Conservation (phyloP, 2,329 filamentous ascomycete species). For the Exophiala aquamarina region DNA sequence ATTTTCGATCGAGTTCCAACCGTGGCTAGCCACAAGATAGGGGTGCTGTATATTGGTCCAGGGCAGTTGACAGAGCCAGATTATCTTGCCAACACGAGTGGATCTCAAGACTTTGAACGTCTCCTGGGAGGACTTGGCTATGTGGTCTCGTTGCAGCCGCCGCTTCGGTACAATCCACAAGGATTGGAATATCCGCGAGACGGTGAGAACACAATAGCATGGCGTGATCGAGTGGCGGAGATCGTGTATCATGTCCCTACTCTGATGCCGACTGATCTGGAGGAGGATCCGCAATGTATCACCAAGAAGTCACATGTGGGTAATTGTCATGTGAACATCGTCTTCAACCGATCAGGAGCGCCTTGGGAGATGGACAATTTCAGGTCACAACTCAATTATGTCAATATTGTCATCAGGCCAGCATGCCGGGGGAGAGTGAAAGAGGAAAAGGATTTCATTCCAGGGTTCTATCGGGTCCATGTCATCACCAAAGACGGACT, state of each 20-base stretch:
- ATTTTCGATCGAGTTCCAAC: conserved; percentile 85
- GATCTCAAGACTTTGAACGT: conserved; percentile 82
- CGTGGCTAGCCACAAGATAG: conserved; percentile 92
- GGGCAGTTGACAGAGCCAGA: conserved; percentile 79
- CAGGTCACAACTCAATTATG: conserved; percentile 91
- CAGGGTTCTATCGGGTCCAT: conserved; percentile 79
- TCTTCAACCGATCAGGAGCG: conserved; percentile 94
- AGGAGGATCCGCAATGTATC: conserved; percentile 72
- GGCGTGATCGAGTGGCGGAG: conserved; percentile 92
- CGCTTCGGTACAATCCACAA: conserved; percentile 81
- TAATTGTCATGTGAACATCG: conserved; percentile 96
- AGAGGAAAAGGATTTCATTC: conserved; percentile 30
- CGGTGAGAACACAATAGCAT: conserved; percentile 86
- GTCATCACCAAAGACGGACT: conserved; percentile 86
- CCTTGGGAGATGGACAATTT: conserved; percentile 90
- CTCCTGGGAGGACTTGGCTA: conserved; percentile 83
- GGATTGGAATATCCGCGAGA: conserved; percentile 83
- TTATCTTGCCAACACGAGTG: conserved; percentile 82
- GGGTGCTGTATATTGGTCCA: conserved; percentile 88
- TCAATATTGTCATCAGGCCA: conserved; percentile 93
- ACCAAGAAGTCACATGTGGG: conserved; percentile 94
- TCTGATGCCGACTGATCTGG: conserved; percentile 89
- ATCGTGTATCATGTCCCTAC: conserved; percentile 95
- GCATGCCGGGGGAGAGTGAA: conserved; percentile 51
- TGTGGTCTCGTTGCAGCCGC: conserved; percentile 74